Conservation (phyloP, 2,329 filamentous ascomycete species). For the Colletotrichum kahawae region DNA sequence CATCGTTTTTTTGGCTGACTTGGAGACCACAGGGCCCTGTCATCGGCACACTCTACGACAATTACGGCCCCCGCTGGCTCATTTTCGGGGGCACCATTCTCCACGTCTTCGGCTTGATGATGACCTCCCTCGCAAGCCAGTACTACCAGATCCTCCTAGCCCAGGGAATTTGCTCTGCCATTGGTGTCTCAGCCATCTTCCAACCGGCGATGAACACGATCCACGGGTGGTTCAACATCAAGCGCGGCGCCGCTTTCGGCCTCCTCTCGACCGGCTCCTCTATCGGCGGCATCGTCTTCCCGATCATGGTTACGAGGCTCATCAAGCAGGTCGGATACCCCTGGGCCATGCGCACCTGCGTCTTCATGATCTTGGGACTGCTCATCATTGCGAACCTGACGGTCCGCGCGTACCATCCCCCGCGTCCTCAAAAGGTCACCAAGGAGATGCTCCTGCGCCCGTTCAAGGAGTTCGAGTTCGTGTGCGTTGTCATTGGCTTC, state of each 20-base stretch:
- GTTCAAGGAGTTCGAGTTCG: slow-evolving; percentile 34
- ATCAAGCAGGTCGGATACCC: slow-evolving; percentile 40
- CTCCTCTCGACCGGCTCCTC: slow-evolving; percentile 38
- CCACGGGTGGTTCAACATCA: slow-evolving; percentile 38
- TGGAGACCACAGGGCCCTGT: slow-evolving; percentile 54
- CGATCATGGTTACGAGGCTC: slow-evolving; percentile 42
- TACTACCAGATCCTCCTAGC: slow-evolving; percentile 47
- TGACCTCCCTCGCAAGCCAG: slow-evolving; percentile 55
- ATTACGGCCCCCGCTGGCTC: slow-evolving; percentile 63
- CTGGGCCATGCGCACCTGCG: slow-evolving; percentile 43
- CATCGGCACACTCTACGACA: slow-evolving; percentile 68
- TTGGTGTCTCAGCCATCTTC: slow-evolving; percentile 40
- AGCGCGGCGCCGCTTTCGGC: slow-evolving; percentile 39
- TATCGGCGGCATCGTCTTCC: slow-evolving; percentile 44
- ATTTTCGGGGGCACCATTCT: slow-evolving; percentile 56
- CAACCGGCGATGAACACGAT: slow-evolving; percentile 36
- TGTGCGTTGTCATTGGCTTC: slow-evolving; percentile 34
- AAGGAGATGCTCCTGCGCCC: slow-evolving; percentile 35
- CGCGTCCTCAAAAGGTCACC: slow-evolving; percentile 31
- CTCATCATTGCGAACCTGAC: slow-evolving; percentile 38
- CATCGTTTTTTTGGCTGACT: not conserved
- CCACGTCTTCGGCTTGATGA: slow-evolving; percentile 68
- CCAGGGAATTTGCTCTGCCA: slow-evolving; percentile 41
- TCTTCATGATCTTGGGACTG: slow-evolving; percentile 40
- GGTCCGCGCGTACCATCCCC: slow-evolving; percentile 30